Evolutionary conservation across 192 early-diverging fungal genomes (phyloP).

Genomic region (Mortierella hygrophila): DNA sequence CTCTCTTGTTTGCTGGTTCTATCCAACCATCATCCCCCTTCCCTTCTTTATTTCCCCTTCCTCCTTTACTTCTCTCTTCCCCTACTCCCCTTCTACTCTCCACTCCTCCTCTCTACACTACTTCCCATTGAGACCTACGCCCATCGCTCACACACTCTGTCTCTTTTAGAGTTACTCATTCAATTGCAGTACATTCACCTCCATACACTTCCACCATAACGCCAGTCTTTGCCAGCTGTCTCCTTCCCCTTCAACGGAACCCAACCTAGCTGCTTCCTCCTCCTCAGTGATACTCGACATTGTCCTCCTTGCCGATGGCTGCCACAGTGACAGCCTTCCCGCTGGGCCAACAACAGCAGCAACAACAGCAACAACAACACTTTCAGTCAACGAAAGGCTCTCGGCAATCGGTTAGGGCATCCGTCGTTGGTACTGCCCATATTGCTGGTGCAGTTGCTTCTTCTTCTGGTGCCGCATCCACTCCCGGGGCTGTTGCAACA

Average conservation of each 20-base stretch:
- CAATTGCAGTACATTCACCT: not conserved
- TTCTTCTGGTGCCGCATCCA: not conserved
- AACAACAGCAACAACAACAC: slow-evolving; percentile 3
- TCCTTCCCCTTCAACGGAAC: no score
- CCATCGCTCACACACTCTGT: not conserved
- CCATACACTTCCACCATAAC: not conserved
- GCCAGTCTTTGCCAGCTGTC: no score
- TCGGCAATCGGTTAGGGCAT: not conserved
- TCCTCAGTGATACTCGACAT: not conserved
- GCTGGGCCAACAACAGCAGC: slow-evolving; percentile 30
- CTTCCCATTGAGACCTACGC: not conserved
- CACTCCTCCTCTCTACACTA: slow-evolving; percentile 1
- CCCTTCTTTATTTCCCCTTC: not conserved
- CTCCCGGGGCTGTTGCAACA: not conserved
- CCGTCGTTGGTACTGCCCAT: not conserved
- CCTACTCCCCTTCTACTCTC: not conserved
- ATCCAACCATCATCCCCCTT: not conserved
- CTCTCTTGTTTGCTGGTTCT: not conserved
- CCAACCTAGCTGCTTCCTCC: no score
- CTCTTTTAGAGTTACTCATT: not conserved
- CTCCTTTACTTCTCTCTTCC: not conserved
- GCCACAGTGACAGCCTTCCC: slow-evolving; percentile 31
- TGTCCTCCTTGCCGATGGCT: slow-evolving; percentile 13
- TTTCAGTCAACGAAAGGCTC: not conserved
- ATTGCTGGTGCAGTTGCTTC: not conserved